Evolutionary conservation across 495 filamentous ascomycete species (phyloP).

Genomic region (Lasiosphaeria hispida): DNA sequence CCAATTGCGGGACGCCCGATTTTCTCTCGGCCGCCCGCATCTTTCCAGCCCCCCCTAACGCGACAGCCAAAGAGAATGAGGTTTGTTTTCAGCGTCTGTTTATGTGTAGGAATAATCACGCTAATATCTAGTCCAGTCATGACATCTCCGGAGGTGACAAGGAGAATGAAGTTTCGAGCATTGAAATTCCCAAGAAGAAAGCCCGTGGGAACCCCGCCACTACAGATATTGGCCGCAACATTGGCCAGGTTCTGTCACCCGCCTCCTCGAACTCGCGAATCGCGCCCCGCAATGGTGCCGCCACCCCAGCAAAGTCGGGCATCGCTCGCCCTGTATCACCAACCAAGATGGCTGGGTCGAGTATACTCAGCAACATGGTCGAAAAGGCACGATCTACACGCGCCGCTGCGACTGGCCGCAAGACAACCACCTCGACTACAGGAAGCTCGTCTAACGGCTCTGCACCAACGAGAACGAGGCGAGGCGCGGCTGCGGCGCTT

Average conservation of each 20-base stretch:
- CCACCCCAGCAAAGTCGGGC: conserved; percentile 37
- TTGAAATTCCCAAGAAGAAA: conserved; percentile 49
- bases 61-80: conserved; percentile 60
- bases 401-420: conserved; percentile 45
- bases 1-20: conserved; percentile 11
- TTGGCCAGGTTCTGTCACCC: conserved; percentile 67
- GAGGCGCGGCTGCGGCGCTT: conserved; percentile 29
- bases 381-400: conserved; percentile 53
- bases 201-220: conserved; percentile 26
- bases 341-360: conserved; percentile 40
- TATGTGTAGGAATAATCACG: background rate
- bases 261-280: conserved; percentile 77
- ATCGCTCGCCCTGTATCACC: conserved; percentile 42
- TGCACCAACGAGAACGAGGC: conserved; percentile 29
- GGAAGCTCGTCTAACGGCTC: conserved; percentile 29
- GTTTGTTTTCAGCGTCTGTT: conserved; percentile 40
- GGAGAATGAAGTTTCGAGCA: conserved; percentile 64
- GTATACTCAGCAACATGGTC: conserved; percentile 57
- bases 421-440: conserved; percentile 45
- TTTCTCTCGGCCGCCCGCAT: conserved; percentile 5
- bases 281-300: conserved; percentile 40
- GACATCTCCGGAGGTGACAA: conserved; percentile 70
- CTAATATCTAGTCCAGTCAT: conserved; percentile 46
- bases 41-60: conserved; percentile 19
- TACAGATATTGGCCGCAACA: conserved; percentile 26